Base-by-base conservation (phyloP, 2,329 filamentous ascomycete species). In the Nemania bipapillata region DNA sequence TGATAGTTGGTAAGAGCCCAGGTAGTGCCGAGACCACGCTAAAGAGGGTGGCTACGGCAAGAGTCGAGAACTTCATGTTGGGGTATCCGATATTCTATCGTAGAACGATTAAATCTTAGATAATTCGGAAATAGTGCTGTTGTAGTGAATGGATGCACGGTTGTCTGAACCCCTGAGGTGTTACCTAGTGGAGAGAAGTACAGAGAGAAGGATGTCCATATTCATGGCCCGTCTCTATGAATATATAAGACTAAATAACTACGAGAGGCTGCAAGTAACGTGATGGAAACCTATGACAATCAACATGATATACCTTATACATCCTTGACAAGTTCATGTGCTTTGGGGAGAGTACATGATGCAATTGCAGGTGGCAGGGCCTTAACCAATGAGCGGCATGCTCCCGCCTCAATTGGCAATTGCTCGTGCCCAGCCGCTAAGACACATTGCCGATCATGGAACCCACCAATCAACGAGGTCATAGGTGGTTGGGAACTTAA, bases 381-480 rank as follows among this genome's bases (percentile, higher is more conserved):
- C 17, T 8, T 32, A 60, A 28, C 68, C 68, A 67, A 70, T 70
- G 20, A 65, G 50, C 54, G 22, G 11, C 59, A 62, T 55, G 32
- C 35, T 30, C n/a, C 30, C 35, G 56, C 68, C 68, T 32, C 60
- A 70, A 70, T 37, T 26, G 68, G 68, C 45, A 70, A 66, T 64
- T 20, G 42, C 55, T 58, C 49, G 53, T 69, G 56, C 61, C 49
- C 30, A 32, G 60, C 49, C 28, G 15, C 42, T 68, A 61, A 68
- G 37, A 63, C 58, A 63, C 15, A 58, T 52, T 54, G 26, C 52
- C 35, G 56, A 50, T 53, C 54, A 12, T 26, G 17, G 20, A 50
- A 50, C 24, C n/a, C 7, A 26, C 6, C n/a, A 20, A 50, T 45
- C 11, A 45, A 45, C 2, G 5, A 45, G 15, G 15, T 45, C 4